Conservation (phyloP, 805 yeast species). For the Hanseniaspora guilliermondii region DNA sequence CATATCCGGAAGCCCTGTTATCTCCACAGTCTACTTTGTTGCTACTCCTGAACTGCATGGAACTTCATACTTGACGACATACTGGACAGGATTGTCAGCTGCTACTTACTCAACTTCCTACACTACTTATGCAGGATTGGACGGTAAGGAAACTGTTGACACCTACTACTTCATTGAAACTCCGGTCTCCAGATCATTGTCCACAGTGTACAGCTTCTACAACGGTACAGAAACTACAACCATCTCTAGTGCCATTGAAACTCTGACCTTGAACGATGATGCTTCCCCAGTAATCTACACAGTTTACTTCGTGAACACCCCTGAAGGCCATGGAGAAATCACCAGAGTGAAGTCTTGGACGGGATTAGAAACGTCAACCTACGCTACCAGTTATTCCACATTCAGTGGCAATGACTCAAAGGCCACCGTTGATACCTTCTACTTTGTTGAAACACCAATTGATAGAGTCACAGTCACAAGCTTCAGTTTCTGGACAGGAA, state of each 20-base stretch:
- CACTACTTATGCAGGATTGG: conserved; percentile 14
- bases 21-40: too few relatives aligned
- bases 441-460: too few relatives aligned
- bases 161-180: conserved; percentile 16
- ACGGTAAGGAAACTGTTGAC: conserved; percentile 14
- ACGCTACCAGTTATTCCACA: conserved; percentile 4
- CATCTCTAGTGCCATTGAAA: not conserved
- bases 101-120: conserved; percentile 13
- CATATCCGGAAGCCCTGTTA: too few relatives aligned
- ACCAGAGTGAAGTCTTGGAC: not conserved
- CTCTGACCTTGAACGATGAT: not conserved
- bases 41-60: too few relatives aligned
- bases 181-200: conserved; percentile 12
- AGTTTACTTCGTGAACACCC: conserved; percentile 9
- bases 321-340: conserved; percentile 5
- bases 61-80: not conserved
- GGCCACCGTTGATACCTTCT: too few relatives aligned
- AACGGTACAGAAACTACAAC: conserved; percentile 2
- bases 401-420: conserved; percentile 4
- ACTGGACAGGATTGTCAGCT: conserved; percentile 14
- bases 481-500: too few relatives aligned
- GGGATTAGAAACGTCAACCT: not conserved
- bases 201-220: not conserved
- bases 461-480: too few relatives aligned
- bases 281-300: conserved; percentile 1